Conservation (phyloP, 176 grass and related monocot genomes). For the Pontederia crassipes region DNA sequence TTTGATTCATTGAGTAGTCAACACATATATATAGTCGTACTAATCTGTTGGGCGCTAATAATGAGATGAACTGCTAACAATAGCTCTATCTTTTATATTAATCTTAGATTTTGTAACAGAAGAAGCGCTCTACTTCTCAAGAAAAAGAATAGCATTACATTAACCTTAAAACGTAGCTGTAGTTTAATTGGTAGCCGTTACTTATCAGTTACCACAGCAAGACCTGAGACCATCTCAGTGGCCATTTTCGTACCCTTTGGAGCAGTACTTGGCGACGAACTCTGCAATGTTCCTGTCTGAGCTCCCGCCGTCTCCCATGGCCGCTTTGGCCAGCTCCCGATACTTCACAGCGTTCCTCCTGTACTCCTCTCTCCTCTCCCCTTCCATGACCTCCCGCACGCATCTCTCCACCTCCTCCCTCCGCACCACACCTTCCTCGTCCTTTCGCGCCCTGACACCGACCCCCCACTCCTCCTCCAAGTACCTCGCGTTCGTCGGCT, state of each 20-base stretch:
- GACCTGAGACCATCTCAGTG: no score
- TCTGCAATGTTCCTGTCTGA: slow-evolving; percentile 31
- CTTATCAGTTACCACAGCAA: no score
- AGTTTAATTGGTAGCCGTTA: no score
- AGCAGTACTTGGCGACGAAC: neutral
- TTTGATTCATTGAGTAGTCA: no score
- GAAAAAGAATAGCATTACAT: no score
- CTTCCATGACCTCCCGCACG: slow-evolving; percentile 35
- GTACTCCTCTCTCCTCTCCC: slow-evolving; percentile 7
- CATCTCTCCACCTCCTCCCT: slow-evolving; percentile 40
- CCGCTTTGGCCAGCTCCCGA: slow-evolving; percentile 24
- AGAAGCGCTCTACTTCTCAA: no score
- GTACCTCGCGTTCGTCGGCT: slow-evolving; percentile 74
- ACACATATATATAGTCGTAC: no score
- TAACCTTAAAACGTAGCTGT: no score
- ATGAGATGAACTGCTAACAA: no score
- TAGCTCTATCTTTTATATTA: no score
- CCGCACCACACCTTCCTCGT: slow-evolving; percentile 9
- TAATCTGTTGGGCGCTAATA: no score
- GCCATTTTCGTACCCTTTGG: neutral
- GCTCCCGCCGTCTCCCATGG: slow-evolving; percentile 35
- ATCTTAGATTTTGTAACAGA: no score
- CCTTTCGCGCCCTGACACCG: slow-evolving; percentile 30
- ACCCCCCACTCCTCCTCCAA: slow-evolving; percentile 56
- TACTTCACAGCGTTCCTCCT: slow-evolving; percentile 19